Evolutionary conservation across 2,329 filamentous ascomycete species (phyloP).

Genomic region (Fusarium dimerum): DNA sequence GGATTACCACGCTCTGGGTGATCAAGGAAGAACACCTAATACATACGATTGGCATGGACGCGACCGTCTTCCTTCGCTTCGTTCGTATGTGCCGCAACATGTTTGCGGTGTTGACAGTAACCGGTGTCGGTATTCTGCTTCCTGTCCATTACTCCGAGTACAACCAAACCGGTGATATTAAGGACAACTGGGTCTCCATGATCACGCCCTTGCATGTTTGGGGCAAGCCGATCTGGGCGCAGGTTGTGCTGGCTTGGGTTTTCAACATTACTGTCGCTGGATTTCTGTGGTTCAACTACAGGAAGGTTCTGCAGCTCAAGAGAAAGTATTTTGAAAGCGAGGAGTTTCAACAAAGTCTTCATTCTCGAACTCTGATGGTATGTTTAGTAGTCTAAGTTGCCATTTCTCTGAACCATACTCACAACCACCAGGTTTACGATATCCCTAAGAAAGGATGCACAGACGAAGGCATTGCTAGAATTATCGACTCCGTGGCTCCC

Average conservation of each 20-base stretch:
- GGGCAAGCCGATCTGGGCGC: constrained; percentile 57
- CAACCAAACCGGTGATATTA: constrained; percentile 22
- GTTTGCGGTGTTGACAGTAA: constrained; percentile 69
- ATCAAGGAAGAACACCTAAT: constrained; percentile 78
- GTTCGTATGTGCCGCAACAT: constrained; percentile 90
- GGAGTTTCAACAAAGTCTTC: constrained; percentile 86
- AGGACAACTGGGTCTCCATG: constrained; percentile 51
- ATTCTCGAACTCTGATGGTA: constrained; percentile 71
- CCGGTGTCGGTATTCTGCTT: constrained; percentile 77
- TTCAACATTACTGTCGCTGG: constrained; percentile 75
- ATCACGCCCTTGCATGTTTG: constrained; percentile 61
- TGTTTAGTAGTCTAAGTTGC: constrained; percentile 18
- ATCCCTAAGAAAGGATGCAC: constrained; percentile 74
- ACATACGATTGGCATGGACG: constrained; percentile 86
- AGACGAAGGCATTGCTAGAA: constrained; percentile 83
- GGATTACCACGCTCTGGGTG: constrained; percentile 76
- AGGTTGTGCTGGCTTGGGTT: constrained; percentile 60
- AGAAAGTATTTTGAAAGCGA: constrained; percentile 79
- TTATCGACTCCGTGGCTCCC: constrained; percentile 79
- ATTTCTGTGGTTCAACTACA: constrained; percentile 92
- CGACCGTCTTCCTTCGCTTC: constrained; percentile 86
- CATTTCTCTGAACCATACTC: neutral
- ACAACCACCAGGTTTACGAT: constrained; percentile 68
- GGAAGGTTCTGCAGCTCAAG: constrained; percentile 68
- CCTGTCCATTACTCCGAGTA: constrained; percentile 69